These are phyloP conservation scores for Aspergillus sp. DNA, from an alignment of 2,329 filamentous ascomycete species.

Conservation along the genomic window DNA sequence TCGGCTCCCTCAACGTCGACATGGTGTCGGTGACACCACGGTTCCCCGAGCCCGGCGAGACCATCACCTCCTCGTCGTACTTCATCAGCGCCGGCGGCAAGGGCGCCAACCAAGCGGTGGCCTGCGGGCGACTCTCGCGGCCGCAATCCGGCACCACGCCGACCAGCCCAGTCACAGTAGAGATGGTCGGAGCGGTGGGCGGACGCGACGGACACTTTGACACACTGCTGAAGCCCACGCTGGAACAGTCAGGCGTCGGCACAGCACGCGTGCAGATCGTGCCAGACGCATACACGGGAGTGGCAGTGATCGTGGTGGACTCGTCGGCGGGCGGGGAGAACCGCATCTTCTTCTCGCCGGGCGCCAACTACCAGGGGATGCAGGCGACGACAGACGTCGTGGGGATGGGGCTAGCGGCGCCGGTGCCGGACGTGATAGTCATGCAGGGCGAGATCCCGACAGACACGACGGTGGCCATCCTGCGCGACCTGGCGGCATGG, in stretches of 20 bases:
- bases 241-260: slow-evolving; percentile 62
- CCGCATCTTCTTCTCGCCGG: slow-evolving; percentile 69
- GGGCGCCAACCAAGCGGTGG: slow-evolving; percentile 92
- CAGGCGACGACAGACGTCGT: slow-evolving; percentile 39
- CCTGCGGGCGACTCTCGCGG: slow-evolving; percentile 76
- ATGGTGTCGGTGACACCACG: slow-evolving; percentile 84
- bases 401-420: slow-evolving; percentile 32
- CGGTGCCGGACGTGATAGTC: slow-evolving; percentile 62
- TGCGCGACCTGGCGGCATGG: slow-evolving; percentile 38
- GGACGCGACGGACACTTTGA: slow-evolving; percentile 60
- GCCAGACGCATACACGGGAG: slow-evolving; percentile 57
- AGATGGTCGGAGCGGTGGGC: slow-evolving; percentile 74
- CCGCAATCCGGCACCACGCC: slow-evolving; percentile 31
- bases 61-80: slow-evolving; percentile 75
- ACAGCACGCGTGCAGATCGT: slow-evolving; percentile 51
- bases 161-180: slow-evolving; percentile 46
- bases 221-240: slow-evolving; percentile 54
- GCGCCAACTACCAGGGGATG: slow-evolving; percentile 60
- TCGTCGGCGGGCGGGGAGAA: slow-evolving; percentile 68
- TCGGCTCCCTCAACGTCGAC: slow-evolving; percentile 94
- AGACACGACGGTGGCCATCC: slow-evolving; percentile 60
- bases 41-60: slow-evolving; percentile 81
- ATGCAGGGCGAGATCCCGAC: slow-evolving; percentile 77
- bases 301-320: slow-evolving; percentile 75
- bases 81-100: slow-evolving; percentile 84